Conservation (phyloP, 1,139 yeast species). For the Kodamaea suecica region DNA sequence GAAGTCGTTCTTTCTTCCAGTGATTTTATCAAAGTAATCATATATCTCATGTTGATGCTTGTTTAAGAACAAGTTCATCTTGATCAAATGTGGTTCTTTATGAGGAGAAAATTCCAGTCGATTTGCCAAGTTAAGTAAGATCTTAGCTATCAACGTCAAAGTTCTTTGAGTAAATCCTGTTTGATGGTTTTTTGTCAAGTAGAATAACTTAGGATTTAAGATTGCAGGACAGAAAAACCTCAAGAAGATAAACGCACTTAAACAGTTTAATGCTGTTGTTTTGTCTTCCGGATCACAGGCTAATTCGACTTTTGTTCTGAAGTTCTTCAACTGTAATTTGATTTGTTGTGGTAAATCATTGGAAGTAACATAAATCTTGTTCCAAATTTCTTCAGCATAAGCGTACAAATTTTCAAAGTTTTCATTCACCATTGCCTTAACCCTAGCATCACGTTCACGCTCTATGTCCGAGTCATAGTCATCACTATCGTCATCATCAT, state of each 20-base stretch:
- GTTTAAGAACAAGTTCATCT: slow-evolving; percentile 65
- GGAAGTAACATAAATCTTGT: slow-evolving; percentile 61
- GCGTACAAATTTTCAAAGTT: slow-evolving; percentile 53
- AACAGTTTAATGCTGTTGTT: slow-evolving; percentile 59
- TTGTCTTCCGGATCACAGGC: slow-evolving; percentile 59
- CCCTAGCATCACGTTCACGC: slow-evolving; percentile 23
- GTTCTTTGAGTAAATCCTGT: slow-evolving; percentile 72
- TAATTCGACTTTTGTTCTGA: slow-evolving; percentile 59
- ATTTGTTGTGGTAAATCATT: slow-evolving; percentile 75
- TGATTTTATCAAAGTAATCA: slow-evolving; percentile 69
- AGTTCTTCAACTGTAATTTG: slow-evolving; percentile 54
- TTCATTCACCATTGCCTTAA: slow-evolving; percentile 36
- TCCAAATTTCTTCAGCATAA: slow-evolving; percentile 70
- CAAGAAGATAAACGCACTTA: slow-evolving; percentile 80
- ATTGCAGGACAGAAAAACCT: slow-evolving; percentile 91
- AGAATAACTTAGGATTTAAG: slow-evolving; percentile 80
- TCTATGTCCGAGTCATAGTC: slow-evolving; percentile 35
- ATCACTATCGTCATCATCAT: slow-evolving; percentile 23
- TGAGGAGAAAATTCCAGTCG: slow-evolving; percentile 66
- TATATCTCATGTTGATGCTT: slow-evolving; percentile 56
- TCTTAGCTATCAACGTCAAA: slow-evolving; percentile 77
- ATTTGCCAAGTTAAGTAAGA: slow-evolving; percentile 76
- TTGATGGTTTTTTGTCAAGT: slow-evolving; percentile 67
- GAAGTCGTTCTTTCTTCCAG: slow-evolving; percentile 68
- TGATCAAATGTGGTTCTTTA: slow-evolving; percentile 78